A percentile compares a stretch with the other conserved stretches of the same genome.
Evolutionary conservation across 257 asterid species (phyloP).

Genomic region (Ocimum tenuiflorum): DNA sequence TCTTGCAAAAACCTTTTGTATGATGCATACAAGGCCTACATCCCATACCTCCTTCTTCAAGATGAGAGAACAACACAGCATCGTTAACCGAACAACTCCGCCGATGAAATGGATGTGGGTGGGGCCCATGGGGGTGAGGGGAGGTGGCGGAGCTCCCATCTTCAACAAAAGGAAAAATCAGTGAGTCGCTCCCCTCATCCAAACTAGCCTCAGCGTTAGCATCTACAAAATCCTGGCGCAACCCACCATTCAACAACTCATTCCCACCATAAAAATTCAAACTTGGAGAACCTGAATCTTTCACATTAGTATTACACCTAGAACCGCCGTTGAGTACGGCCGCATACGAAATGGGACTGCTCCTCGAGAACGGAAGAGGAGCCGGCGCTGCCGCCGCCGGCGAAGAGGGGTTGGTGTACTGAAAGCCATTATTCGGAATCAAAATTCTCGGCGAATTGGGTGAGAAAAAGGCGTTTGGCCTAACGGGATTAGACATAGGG

Average conservation of each 20-base stretch:
- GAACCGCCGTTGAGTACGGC: background rate
- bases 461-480: slow-evolving; percentile 30
- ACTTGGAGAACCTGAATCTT: background rate
- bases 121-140: slow-evolving; percentile 30
- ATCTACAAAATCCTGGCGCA: background rate
- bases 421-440: slow-evolving; percentile 43
- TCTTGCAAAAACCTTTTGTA: slow-evolving; percentile 73
- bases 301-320: background rate
- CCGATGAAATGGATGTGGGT: slow-evolving; percentile 35
- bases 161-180: slow-evolving; percentile 47
- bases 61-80: slow-evolving; percentile 41
- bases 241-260: slow-evolving; percentile 14
- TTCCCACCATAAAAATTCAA: slow-evolving; percentile 28
- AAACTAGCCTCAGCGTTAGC: too few species aligned
- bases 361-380: background rate
- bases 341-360: background rate
- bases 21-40: slow-evolving; percentile 70
- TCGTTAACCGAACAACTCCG: slow-evolving; percentile 73
- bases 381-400: slow-evolving; percentile 14
- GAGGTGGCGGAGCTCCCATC: slow-evolving; percentile 31
- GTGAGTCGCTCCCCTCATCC: slow-evolving; percentile 40
- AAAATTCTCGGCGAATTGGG: slow-evolving; percentile 39
- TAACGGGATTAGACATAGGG: slow-evolving; percentile 21
- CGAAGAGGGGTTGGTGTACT: slow-evolving; percentile 38
- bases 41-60: slow-evolving; percentile 54